phyloP scores from a whole-genome alignment of 2,329 filamentous ascomycete species.

The Thermoascus crustaceus region DNA sequence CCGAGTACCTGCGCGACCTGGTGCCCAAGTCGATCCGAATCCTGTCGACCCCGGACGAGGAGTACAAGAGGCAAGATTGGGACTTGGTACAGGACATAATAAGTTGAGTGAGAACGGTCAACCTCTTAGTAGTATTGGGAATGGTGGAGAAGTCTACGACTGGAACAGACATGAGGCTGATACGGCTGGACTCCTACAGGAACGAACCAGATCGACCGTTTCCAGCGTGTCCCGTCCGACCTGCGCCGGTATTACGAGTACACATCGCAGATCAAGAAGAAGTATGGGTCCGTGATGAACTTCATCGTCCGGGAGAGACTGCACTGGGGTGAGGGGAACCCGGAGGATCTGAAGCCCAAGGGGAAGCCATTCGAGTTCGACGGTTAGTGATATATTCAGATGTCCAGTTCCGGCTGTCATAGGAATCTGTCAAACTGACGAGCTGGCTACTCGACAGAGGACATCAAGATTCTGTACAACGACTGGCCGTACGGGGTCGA shows the following conservation, averaged over 20 bases:
- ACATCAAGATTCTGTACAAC: conserved; percentile 71
- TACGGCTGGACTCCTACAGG: conserved; percentile 25
- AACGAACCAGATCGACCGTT: conserved; percentile 63
- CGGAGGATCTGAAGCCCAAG: conserved; percentile 25
- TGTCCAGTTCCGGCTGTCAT: too few species aligned
- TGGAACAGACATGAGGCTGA: background rate
- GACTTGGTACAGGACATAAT: conserved; percentile 57
- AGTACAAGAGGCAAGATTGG: conserved; percentile 62
- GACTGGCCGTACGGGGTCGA: conserved; percentile 94
- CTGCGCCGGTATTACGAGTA: conserved; percentile 70
- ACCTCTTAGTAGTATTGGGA: conserved; percentile 1
- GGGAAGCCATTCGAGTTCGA: conserved; percentile 26
- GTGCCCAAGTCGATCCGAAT: conserved; percentile 61
- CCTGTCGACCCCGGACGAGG: conserved; percentile 60
- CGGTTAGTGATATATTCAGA: conserved; percentile 19
- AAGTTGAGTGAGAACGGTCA: conserved; percentile 24
- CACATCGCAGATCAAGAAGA: conserved; percentile 52
- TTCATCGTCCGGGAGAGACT: conserved; percentile 67
- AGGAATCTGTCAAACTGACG: background rate
- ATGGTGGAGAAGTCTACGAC: background rate
- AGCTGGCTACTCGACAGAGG: conserved; percentile 33
- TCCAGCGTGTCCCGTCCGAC: conserved; percentile 69
- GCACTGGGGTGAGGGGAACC: conserved; percentile 50
- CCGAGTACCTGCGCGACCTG: conserved; percentile 57
- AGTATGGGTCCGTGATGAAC: conserved; percentile 68